phyloP scores from a whole-genome alignment of 352 stramenopile species.

The Globisporangium ultimum region DNA sequence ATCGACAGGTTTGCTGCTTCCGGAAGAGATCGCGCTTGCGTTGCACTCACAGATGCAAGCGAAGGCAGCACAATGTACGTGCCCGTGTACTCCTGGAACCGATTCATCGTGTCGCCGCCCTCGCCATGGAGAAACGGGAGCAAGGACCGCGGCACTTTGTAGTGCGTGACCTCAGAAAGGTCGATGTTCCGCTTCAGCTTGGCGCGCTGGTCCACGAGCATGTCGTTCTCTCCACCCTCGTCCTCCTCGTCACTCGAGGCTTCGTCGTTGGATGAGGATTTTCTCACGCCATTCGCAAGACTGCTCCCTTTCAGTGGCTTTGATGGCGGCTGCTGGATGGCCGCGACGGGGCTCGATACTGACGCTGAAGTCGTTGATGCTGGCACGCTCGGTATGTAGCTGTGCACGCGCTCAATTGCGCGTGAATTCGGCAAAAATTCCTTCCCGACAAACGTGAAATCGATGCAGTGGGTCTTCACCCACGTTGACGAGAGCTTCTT shows the following conservation, averaged over 20 bases:
- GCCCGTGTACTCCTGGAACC: slow-evolving; percentile 75
- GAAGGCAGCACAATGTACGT: slow-evolving; percentile 77
- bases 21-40: slow-evolving; percentile 10
- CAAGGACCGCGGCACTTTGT: slow-evolving; percentile 59
- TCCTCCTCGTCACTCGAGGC: slow-evolving; percentile 17
- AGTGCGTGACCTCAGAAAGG: slow-evolving; percentile 75
- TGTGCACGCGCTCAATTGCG: slow-evolving; percentile 66
- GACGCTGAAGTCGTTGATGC: neutral
- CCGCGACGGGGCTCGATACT: neutral
- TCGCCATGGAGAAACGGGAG: slow-evolving; percentile 71
- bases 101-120: slow-evolving; percentile 60
- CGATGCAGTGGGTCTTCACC: slow-evolving; percentile 71
- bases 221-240: slow-evolving; percentile 26
- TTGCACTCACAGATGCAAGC: slow-evolving; percentile 11
- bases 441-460: slow-evolving; percentile 87
- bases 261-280: slow-evolving; percentile 5
- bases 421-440: slow-evolving; percentile 90
- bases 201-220: slow-evolving; percentile 44
- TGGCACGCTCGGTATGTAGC: slow-evolving; percentile 20
- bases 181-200: slow-evolving; percentile 63
- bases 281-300: neutral
- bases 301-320: slow-evolving; percentile 7
- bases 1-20: slow-evolving; percentile 62
- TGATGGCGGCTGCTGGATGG: slow-evolving; percentile 9
- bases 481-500: slow-evolving; percentile 49